phyloP scores from a whole-genome alignment of 176 grass and related monocot species.

The Areca catechu region DNA sequence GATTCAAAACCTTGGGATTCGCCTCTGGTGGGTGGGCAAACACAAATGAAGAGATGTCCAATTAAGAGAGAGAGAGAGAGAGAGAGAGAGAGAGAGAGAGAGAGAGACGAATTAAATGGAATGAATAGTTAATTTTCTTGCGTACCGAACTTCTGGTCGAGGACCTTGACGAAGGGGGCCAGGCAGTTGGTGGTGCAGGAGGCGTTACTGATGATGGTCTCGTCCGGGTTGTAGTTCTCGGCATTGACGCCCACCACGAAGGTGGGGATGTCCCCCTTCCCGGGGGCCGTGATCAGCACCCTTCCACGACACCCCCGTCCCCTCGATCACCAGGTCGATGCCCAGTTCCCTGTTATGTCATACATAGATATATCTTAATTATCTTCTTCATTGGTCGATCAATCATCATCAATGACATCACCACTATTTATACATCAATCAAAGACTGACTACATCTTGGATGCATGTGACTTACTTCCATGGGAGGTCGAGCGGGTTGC shows the following conservation, averaged over 20 bases:
- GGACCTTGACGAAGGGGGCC: slow-evolving; percentile 83
- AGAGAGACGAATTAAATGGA: no score
- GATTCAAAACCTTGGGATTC: no score
- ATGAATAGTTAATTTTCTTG: not conserved
- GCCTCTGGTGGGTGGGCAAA: no score
- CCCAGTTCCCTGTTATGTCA: slow-evolving; percentile 18
- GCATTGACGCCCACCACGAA: slow-evolving; percentile 74
- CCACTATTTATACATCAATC: no score
- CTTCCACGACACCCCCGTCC: slow-evolving; percentile 77
- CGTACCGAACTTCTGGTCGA: slow-evolving; percentile 82
- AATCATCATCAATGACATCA: no score
- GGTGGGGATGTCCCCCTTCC: slow-evolving; percentile 68
- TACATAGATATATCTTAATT: no score
- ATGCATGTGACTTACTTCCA: slow-evolving; percentile 17
- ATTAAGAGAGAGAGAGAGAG: no score
- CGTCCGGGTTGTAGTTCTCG: slow-evolving; percentile 42
- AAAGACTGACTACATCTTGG: no score
- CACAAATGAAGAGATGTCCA: no score
- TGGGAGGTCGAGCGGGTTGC: slow-evolving; percentile 53
- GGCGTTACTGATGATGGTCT: slow-evolving; percentile 83
- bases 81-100: no score
- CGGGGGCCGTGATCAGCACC: slow-evolving; percentile 78
- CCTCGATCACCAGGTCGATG: slow-evolving; percentile 83
- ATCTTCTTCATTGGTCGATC: no score
- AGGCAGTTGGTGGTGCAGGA: slow-evolving; percentile 95